phyloP scores from a whole-genome alignment of 768 basidiomycete genomes.

The Chiua virens region DNA sequence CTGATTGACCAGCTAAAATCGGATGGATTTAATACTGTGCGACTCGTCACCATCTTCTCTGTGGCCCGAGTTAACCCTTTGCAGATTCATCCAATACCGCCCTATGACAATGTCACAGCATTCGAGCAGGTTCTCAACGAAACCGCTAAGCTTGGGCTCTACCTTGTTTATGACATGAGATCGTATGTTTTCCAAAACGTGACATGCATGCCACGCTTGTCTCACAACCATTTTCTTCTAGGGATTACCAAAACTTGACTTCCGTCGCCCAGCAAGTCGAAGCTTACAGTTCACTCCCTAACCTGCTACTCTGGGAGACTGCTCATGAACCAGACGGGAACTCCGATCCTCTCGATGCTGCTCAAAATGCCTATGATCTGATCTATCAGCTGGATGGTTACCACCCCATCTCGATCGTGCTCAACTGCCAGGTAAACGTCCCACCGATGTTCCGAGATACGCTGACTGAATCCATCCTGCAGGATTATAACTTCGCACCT shows the following conservation, averaged over 20 bases:
- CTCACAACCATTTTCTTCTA: slow-evolving; percentile 3
- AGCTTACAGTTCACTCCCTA: slow-evolving; percentile 60
- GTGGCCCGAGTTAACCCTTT: slow-evolving; percentile 28
- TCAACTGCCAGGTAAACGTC: slow-evolving; percentile 42
- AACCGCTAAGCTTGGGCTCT: slow-evolving; percentile 35
- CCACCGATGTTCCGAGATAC: fast-evolving
- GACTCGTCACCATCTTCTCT: neutral
- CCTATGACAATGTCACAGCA: slow-evolving; percentile 55
- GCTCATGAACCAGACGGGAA: slow-evolving; percentile 74
- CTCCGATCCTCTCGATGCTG: slow-evolving; percentile 54
- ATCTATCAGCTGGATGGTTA: slow-evolving; percentile 54
- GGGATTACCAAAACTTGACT: slow-evolving; percentile 61
- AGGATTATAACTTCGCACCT: slow-evolving; percentile 61
- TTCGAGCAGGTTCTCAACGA: slow-evolving; percentile 21
- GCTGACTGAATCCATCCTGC: neutral
- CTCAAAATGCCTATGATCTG: slow-evolving; percentile 43
- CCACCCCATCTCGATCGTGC: slow-evolving; percentile 55
- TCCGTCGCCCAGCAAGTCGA: slow-evolving; percentile 65
- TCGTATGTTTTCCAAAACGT: slow-evolving; percentile 30
- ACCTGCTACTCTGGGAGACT: slow-evolving; percentile 71
- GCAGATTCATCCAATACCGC: slow-evolving; percentile 71
- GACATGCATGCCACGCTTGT: neutral
- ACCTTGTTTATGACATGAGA: slow-evolving; percentile 82
- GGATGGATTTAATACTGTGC: slow-evolving; percentile 44
- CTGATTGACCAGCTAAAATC: slow-evolving; percentile 55